phyloP scores from a whole-genome alignment of 2,329 filamentous ascomycete genomes.

The Rhytidhysteron rufulum region DNA sequence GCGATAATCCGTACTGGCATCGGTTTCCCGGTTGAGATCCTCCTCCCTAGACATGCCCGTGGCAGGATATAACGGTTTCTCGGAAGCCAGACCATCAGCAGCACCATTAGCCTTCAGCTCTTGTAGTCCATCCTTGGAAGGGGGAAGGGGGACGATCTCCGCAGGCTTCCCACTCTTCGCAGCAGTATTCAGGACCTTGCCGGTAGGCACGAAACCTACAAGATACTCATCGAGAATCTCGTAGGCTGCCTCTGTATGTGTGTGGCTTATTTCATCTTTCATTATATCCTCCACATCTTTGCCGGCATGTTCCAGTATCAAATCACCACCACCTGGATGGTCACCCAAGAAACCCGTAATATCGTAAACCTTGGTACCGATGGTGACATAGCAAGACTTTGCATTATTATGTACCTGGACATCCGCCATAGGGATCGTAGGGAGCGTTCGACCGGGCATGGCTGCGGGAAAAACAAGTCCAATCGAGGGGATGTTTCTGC shows the following conservation, averaged over 20 bases:
- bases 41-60: slow-evolving; percentile 90
- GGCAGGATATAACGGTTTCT: slow-evolving; percentile 48
- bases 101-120: slow-evolving; percentile 51
- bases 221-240: slow-evolving; percentile 86
- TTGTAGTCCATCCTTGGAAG: slow-evolving; percentile 45
- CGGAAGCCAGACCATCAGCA: slow-evolving; percentile 23
- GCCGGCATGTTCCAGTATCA: slow-evolving; percentile 86
- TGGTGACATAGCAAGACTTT: slow-evolving; percentile 88
- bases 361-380: slow-evolving; percentile 90
- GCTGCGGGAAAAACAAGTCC: slow-evolving; percentile 6
- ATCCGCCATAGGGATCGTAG: slow-evolving; percentile 76
- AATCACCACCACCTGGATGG: slow-evolving; percentile 84
- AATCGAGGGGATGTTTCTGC: not conserved
- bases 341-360: slow-evolving; percentile 85
- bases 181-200: slow-evolving; percentile 52
- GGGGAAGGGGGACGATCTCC: slow-evolving; percentile 52
- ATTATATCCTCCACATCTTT: slow-evolving; percentile 81
- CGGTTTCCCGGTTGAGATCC: slow-evolving; percentile 83
- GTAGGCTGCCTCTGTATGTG: slow-evolving; percentile 89
- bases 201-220: slow-evolving; percentile 71
- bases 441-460: slow-evolving; percentile 80
- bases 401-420: slow-evolving; percentile 74
- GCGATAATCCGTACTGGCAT: slow-evolving; percentile 71
- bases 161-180: slow-evolving; percentile 46
- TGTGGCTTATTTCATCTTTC: slow-evolving; percentile 76